Percentiles rank a stretch among this genome's conserved stretches.
Evolutionary conservation across 768 basidiomycete genomes (phyloP).

Genomic region (Porphyrellus cyaneotinctus): DNA sequence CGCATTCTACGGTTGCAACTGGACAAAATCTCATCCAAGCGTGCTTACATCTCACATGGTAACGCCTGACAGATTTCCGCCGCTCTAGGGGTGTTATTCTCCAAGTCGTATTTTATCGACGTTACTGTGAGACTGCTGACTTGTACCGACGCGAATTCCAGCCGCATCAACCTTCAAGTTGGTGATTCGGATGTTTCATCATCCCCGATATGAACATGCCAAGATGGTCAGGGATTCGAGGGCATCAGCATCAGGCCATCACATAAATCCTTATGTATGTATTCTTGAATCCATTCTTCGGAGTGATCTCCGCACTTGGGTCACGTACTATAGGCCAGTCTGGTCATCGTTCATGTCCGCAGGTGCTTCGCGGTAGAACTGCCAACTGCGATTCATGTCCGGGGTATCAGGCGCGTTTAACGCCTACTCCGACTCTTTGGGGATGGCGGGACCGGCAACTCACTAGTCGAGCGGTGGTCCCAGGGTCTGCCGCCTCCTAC

Average conservation of each 20-base stretch:
- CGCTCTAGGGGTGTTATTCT: neutral
- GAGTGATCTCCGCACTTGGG: slow-evolving; percentile 8
- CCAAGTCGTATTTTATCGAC: too few relatives aligned
- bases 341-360: slow-evolving; percentile 9
- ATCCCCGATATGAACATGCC: neutral
- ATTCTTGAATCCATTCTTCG: neutral
- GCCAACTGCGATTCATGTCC: neutral
- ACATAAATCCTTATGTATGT: neutral
- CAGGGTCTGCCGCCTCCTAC: neutral
- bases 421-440: neutral
- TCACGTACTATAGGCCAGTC: neutral
- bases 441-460: slow-evolving; percentile 5
- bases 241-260: neutral
- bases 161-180: too few relatives aligned
- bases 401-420: neutral
- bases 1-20: neutral
- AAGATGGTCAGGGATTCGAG: neutral
- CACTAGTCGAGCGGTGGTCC: neutral
- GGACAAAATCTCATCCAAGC: neutral
- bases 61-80: neutral
- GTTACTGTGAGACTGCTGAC: slow-evolving; percentile 9
- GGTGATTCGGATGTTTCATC: neutral
- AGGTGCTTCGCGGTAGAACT: slow-evolving; percentile 23
- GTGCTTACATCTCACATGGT: neutral
- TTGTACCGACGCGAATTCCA: neutral